Percentiles rank a stretch among this genome's conserved stretches.
Evolutionary conservation across 495 filamentous ascomycete genomes (phyloP).

Genomic region (Paragyromitra xinjiangensis): DNA sequence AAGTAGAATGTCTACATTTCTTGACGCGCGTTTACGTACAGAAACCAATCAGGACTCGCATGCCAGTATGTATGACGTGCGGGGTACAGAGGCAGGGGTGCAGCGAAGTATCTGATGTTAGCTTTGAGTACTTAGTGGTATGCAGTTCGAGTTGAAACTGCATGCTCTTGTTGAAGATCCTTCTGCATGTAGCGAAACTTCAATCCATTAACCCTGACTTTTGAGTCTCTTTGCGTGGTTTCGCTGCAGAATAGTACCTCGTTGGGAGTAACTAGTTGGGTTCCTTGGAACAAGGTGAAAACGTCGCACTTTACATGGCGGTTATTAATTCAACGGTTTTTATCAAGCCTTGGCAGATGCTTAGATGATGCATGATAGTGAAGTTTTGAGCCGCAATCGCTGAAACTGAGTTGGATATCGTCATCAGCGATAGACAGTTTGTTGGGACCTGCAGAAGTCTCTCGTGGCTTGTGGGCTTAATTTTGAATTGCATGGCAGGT

Average conservation of each 20-base stretch:
- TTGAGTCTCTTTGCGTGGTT: too few relatives aligned
- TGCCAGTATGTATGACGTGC: conserved; percentile 8
- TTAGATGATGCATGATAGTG: neutral
- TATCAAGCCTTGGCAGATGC: neutral
- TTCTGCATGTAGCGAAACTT: too few relatives aligned
- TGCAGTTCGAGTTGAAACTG: neutral
- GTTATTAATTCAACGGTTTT: neutral
- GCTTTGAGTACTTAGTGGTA: neutral
- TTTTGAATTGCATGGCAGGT: conserved; percentile 40
- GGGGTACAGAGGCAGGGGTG: conserved; percentile 1
- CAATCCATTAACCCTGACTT: too few relatives aligned
- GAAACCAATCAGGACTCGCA: neutral
- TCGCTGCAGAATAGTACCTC: too few relatives aligned
- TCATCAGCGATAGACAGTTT: conserved; percentile 19
- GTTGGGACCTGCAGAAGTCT: conserved; percentile 46
- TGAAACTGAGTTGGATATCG: conserved; percentile 35
- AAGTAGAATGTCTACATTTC: neutral
- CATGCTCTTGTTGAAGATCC: too few relatives aligned
- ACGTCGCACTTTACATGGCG: too few relatives aligned
- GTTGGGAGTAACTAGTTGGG: too few relatives aligned
- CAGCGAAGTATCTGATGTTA: neutral
- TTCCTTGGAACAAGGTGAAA: too few relatives aligned
- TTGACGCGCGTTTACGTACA: neutral
- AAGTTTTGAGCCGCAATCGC: conserved; percentile 35
- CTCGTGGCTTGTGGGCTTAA: conserved; percentile 24